Evolutionary conservation across 2,329 filamentous ascomycete species (phyloP), one percentile per base, ranked within the genome.

Genomic region (Ceratocystiopsis brevicomis): DNA sequence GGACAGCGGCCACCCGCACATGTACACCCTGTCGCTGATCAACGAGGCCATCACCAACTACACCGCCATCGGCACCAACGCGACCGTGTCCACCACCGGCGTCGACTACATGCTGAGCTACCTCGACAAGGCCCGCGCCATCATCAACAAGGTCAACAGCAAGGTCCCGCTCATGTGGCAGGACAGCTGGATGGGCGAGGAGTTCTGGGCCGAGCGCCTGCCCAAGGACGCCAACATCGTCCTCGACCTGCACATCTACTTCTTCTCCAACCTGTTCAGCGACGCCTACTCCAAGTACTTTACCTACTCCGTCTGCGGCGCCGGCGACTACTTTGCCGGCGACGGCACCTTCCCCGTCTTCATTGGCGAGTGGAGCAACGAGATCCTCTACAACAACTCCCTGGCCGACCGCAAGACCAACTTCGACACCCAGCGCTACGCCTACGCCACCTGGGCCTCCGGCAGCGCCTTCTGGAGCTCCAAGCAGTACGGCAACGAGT

Each of bases 171-270:
- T 45, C 33, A 42, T 45, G 40, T 42, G 36, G 37, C 40, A 42
- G 37, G 44, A 45, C 40, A 41, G 40, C 44, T 45, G 39, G 38
- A 36, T 42, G 37, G 40, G 44, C 39, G 44, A 42, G 39, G 6
- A 6, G 3, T 42, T 45, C 34, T 45, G 44, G 44, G 14, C 16
- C 15, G 9, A 19, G 2, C 39, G 36, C 12, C 15, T 40, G 3
- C 37, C 38, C 4, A 15, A 12, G 6, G 6, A 14, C 21, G 44
- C 39, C 15, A 42, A 45, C 19, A 33, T 44, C 34, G 42, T 44
- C 25, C 19, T 45, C 4, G 44, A 45, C 16, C 13, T 42, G 37
- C 44, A 45, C 44, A 42, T 45, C 37, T 45, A 45, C 40, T 45
- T n/a, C 44, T 45, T 45, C 36, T 30, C 18, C 11, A 39, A 33